These are phyloP conservation scores for Erysiphe neolycopersici DNA, from an alignment of 2,329 filamentous ascomycete genomes.

Conservation along the genomic window DNA sequence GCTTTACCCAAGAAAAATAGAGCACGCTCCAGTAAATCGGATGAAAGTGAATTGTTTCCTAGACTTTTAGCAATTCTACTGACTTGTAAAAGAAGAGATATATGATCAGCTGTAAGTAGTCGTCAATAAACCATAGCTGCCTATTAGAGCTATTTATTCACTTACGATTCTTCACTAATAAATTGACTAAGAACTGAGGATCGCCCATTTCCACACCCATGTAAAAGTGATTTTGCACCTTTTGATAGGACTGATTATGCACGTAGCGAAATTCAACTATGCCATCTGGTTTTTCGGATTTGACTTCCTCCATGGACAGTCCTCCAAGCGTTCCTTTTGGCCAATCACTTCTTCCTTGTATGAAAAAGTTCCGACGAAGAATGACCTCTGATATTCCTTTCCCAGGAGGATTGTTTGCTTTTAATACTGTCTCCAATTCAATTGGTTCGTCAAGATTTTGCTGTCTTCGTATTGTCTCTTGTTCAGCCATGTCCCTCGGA, in stretches of 20 bases:
- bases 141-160: slow-evolving; percentile 2
- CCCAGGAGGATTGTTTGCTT: slow-evolving; percentile 20
- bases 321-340: slow-evolving; percentile 46
- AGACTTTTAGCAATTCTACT: slow-evolving; percentile 82
- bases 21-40: slow-evolving; percentile 70
- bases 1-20: slow-evolving; percentile 85
- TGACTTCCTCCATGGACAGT: slow-evolving; percentile 47
- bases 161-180: slow-evolving; percentile 38
- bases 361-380: slow-evolving; percentile 36
- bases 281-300: slow-evolving; percentile 21
- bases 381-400: slow-evolving; percentile 31
- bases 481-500: slow-evolving; percentile 13
- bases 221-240: slow-evolving; percentile 51
- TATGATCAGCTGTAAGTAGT: slow-evolving; percentile 34
- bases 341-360: slow-evolving; percentile 48
- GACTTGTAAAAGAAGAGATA: slow-evolving; percentile 80
- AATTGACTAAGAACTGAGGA: slow-evolving; percentile 52
- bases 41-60: slow-evolving; percentile 59
- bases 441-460: slow-evolving; percentile 18
- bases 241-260: slow-evolving; percentile 48
- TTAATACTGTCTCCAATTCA: slow-evolving; percentile 15
- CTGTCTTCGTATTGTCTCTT: slow-evolving; percentile 17
- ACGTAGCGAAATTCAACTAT: slow-evolving; percentile 50
- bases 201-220: slow-evolving; percentile 59
- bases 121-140: slow-evolving; percentile 4